Percentiles rank a stretch among this genome's conserved stretches.
Evolutionary conservation across 2,329 filamentous ascomycete genomes (phyloP).

Genomic region (Monosporascus sp.): DNA sequence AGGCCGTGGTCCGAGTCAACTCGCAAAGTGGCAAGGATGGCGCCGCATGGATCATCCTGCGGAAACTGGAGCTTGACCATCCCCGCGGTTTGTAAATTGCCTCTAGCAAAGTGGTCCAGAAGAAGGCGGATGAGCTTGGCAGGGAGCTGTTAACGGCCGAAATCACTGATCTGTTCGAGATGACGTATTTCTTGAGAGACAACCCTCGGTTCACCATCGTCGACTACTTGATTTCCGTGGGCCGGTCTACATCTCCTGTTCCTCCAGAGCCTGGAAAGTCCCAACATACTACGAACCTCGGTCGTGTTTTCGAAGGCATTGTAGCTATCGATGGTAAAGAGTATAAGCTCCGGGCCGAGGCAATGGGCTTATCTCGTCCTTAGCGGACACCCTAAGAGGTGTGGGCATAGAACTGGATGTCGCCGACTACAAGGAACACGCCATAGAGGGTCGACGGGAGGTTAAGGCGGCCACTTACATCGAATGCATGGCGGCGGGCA

Average conservation of each 20-base stretch:
- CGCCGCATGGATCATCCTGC: constrained; percentile 88
- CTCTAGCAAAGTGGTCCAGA: constrained; percentile 84
- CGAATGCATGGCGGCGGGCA: constrained; percentile 69
- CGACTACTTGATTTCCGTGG: constrained; percentile 86
- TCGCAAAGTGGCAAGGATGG: constrained; percentile 94
- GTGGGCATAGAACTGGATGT: constrained; percentile 87
- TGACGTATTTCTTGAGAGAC: constrained; percentile 76
- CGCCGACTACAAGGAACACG: constrained; percentile 92
- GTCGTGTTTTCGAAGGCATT: constrained; percentile 78
- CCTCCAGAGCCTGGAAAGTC: constrained; percentile 65
- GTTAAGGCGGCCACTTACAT: constrained; percentile 96
- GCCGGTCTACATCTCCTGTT: constrained; percentile 70
- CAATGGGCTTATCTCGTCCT: constrained; percentile 83
- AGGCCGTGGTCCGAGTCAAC: constrained; percentile 96
- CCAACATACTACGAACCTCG: constrained; percentile 70
- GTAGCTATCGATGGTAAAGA: constrained; percentile 77
- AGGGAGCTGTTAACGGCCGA: constrained; percentile 80
- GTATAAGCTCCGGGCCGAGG: constrained; percentile 70
- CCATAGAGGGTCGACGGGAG: constrained; percentile 72
- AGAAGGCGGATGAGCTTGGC: constrained; percentile 69
- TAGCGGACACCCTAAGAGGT: constrained; percentile 73
- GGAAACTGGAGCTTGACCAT: constrained; percentile 83
- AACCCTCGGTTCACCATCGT: constrained; percentile 82
- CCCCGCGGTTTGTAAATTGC: constrained; percentile 88
- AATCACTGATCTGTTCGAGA: constrained; percentile 82